Conservation (phyloP, 2,329 filamentous ascomycete species). For the Clathrospora elynae region DNA sequence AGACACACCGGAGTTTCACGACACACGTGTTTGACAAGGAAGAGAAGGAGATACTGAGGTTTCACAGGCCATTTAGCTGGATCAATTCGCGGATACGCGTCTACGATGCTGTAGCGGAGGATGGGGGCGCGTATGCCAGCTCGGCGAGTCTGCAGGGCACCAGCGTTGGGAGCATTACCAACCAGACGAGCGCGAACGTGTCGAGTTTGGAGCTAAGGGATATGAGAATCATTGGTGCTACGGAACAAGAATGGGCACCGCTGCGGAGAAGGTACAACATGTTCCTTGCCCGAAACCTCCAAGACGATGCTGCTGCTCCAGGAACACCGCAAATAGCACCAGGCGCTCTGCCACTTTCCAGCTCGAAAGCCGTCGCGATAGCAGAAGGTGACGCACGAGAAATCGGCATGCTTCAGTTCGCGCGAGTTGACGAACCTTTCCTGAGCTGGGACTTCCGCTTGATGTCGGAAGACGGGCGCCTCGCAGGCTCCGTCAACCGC, state of each 20-base stretch:
- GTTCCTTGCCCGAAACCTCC: constrained; percentile 61
- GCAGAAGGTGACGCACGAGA: constrained; percentile 41
- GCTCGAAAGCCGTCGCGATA: constrained; percentile 54
- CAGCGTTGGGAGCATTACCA: constrained; percentile 50
- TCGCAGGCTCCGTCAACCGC: constrained; percentile 67
- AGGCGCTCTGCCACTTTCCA: constrained; percentile 55
- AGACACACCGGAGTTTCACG: constrained; percentile 67
- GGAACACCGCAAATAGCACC: constrained; percentile 51
- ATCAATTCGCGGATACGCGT: constrained; percentile 62
- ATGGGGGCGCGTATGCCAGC: constrained; percentile 40
- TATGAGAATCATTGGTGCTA: constrained; percentile 68
- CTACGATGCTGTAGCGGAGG: constrained; percentile 39
- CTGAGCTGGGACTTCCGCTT: constrained; percentile 69
- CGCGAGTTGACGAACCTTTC: constrained; percentile 66
- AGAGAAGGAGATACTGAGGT: constrained; percentile 64
- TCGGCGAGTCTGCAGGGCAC: constrained; percentile 54
- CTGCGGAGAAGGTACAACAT: constrained; percentile 68
- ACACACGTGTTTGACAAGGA: constrained; percentile 68
- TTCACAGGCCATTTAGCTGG: constrained; percentile 68
- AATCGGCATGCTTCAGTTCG: constrained; percentile 63
- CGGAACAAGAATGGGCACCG: constrained; percentile 68
- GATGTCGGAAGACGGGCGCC: constrained; percentile 54
- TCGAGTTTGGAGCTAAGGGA: constrained; percentile 59
- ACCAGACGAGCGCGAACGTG: constrained; percentile 56
- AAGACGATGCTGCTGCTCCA: constrained; percentile 42